A percentile compares a stretch with the other conserved stretches of the same genome.
Evolutionary conservation across 306 rosid genomes (phyloP).

Genomic region (Parietaria judaica): DNA sequence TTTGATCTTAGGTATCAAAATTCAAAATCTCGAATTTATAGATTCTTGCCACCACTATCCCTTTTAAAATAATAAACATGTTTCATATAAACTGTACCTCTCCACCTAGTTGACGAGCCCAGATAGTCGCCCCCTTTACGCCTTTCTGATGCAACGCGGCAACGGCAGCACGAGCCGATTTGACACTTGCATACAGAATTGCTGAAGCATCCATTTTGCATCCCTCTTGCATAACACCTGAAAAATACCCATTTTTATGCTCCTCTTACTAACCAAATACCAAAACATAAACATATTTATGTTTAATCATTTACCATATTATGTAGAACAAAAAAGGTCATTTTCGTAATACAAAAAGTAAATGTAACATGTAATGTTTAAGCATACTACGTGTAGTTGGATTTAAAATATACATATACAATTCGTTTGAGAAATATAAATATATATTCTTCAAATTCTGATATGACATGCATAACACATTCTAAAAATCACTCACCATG

Average conservation of each 20-base stretch:
- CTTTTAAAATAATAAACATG: background rate
- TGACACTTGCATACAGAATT: constrained; percentile 80
- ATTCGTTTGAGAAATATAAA: no score
- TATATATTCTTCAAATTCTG: no score
- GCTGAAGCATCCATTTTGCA: constrained; percentile 82
- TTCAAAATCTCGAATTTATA: background rate
- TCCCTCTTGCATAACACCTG: constrained; percentile 91
- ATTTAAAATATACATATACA: no score
- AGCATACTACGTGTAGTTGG: no score
- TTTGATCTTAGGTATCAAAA: no score
- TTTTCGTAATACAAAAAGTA: no score
- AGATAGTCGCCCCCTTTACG: constrained; percentile 59
- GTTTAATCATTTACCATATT: no score
- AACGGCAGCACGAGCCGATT: constrained; percentile 82
- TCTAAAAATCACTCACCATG: constrained; percentile 47
- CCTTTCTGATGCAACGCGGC: constrained; percentile 56
- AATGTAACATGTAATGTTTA: no score
- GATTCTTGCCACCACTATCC: no score
- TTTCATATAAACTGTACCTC: constrained; percentile 45
- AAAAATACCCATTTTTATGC: constrained; percentile 16
- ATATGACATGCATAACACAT: background rate
- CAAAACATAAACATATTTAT: background rate
- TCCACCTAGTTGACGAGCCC: constrained; percentile 98
- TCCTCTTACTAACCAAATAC: constrained; percentile 6
- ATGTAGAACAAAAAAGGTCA: no score